Percentiles rank a stretch among this genome's conserved stretches.
These are phyloP conservation scores for Penicillium paneum DNA, from an alignment of 2,329 filamentous ascomycete genomes.

Conservation along the genomic window DNA sequence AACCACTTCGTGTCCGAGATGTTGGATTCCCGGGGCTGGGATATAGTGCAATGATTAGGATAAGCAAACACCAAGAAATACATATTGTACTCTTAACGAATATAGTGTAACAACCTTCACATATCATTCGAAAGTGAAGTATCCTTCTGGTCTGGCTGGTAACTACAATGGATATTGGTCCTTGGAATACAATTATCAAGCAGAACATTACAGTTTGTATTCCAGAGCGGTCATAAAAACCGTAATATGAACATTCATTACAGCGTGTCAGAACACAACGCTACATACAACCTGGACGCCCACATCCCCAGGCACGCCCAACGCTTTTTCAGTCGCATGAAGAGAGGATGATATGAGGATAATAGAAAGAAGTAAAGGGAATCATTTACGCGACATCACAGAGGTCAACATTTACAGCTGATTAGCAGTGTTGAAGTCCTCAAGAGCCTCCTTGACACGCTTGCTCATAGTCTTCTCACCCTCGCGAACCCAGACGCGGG, in stretches of 20 bases:
- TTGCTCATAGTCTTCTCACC: slow-evolving; percentile 95
- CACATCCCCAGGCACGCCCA: slow-evolving; percentile 19
- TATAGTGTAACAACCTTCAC: background rate
- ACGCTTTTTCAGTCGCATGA: slow-evolving; percentile 20
- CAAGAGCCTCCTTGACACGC: slow-evolving; percentile 75
- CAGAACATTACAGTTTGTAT: slow-evolving; percentile 8
- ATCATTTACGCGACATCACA: slow-evolving; percentile 6
- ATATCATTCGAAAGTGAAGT: background rate
- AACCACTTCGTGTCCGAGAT: background rate
- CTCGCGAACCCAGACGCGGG: slow-evolving; percentile 86
- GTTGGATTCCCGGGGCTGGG: too few species aligned
- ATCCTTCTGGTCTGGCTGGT: background rate
- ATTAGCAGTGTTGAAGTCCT: slow-evolving; percentile 85
- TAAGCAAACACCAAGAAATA: background rate
- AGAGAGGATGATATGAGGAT: slow-evolving; percentile 11
- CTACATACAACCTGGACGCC: slow-evolving; percentile 27
- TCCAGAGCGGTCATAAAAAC: slow-evolving; percentile 6
- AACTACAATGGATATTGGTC: too few species aligned
- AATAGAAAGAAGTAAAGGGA: slow-evolving; percentile 9
- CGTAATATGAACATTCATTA: slow-evolving; percentile 24
- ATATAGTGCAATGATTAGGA: background rate
- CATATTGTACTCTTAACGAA: background rate
- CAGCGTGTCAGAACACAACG: slow-evolving; percentile 25
- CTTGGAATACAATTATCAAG: background rate
- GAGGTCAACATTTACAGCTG: slow-evolving; percentile 60